These are phyloP conservation scores for Begonia loranthoides DNA, from an alignment of 306 rosid species.

Conservation along the genomic window DNA sequence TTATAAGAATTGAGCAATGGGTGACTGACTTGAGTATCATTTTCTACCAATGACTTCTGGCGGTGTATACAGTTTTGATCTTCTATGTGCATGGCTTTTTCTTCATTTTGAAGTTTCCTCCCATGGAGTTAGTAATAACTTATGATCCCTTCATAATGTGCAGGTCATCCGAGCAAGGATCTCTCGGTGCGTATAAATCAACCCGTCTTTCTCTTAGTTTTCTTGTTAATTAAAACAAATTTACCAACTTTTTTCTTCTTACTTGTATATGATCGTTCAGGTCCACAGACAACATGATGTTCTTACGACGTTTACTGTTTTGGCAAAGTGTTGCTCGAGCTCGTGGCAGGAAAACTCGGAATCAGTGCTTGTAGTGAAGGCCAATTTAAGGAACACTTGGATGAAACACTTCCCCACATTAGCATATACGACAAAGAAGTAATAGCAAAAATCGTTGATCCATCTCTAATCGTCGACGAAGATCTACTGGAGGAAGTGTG, in stretches of 20 bases:
- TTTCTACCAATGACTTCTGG: too few species aligned
- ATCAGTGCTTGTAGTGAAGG: constrained; percentile 53
- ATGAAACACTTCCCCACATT: constrained; percentile 46
- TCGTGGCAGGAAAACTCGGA: constrained; percentile 77
- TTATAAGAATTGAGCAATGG: too few species aligned
- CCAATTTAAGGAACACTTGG: constrained; percentile 46
- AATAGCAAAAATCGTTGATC: constrained; percentile 67
- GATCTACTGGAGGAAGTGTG: constrained; percentile 95
- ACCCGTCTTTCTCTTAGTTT: background rate
- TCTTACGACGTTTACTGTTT: constrained; percentile 87
- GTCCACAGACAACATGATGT: constrained; percentile 49
- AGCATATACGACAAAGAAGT: constrained; percentile 74
- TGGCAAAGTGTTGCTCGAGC: constrained; percentile 85
- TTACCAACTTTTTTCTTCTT: background rate
- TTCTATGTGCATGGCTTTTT: too few species aligned
- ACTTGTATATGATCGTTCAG: constrained; percentile 25
- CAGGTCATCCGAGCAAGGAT: constrained; percentile 67
- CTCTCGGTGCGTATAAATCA: constrained; percentile 55
- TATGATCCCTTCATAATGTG: constrained; percentile 12
- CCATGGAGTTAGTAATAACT: too few species aligned
- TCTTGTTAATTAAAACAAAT: background rate
- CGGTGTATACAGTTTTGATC: too few species aligned
- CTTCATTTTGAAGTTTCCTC: background rate
- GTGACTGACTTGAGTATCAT: too few species aligned
- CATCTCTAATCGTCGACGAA: constrained; percentile 69